A percentile compares a stretch with the other conserved stretches of the same genome.
These are phyloP conservation scores for Calophaca sinica DNA, from an alignment of 306 rosid species.

Conservation along the genomic window DNA sequence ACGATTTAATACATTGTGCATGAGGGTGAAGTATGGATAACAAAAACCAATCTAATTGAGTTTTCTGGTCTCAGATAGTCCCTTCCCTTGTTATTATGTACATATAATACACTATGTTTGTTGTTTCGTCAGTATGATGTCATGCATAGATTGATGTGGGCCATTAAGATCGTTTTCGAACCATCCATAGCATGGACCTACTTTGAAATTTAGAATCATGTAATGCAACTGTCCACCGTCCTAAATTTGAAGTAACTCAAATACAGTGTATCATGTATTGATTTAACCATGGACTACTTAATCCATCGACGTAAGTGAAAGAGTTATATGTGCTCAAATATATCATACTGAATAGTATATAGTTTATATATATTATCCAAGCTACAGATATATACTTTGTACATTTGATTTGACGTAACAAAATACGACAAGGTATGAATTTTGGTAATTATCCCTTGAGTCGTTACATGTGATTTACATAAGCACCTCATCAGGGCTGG, in stretches of 20 bases:
- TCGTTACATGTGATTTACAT: not conserved
- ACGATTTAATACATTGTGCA: too few species aligned
- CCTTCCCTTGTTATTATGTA: too few species aligned
- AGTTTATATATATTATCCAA: not conserved
- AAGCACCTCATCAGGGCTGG: too few species aligned
- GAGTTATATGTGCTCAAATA: not conserved
- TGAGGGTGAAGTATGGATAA: too few species aligned
- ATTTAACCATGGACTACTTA: not conserved
- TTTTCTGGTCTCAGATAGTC: too few species aligned
- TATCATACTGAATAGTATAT: not conserved
- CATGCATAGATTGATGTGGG: not conserved
- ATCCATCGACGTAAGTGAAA: not conserved
- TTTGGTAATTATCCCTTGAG: not conserved
- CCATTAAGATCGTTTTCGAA: not conserved
- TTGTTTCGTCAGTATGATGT: slow-evolving; percentile 36
- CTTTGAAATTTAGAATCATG: slow-evolving; percentile 10
- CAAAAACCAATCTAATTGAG: too few species aligned
- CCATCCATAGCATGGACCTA: slow-evolving; percentile 10
- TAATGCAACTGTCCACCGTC: not conserved
- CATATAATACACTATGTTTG: not conserved
- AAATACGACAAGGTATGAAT: not conserved
- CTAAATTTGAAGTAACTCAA: not conserved
- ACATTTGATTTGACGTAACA: slow-evolving; percentile 17
- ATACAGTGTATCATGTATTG: not conserved
- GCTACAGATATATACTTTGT: not conserved